phyloP scores from a whole-genome alignment of 2,329 filamentous ascomycete genomes.

The Fusarium duplospermum region DNA sequence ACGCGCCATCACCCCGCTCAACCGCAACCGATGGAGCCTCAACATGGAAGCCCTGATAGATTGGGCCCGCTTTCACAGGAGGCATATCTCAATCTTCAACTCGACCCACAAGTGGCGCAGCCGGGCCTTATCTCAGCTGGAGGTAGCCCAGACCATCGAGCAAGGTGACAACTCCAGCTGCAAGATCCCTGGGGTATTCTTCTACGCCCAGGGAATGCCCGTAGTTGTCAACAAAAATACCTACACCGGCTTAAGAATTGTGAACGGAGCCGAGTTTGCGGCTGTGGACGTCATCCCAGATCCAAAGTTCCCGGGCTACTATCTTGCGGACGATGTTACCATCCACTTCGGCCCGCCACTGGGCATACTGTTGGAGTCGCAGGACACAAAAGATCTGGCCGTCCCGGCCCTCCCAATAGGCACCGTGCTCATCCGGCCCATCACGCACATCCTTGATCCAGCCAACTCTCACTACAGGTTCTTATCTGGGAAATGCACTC shows the following conservation, averaged over 20 bases:
- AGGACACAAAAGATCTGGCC: constrained; percentile 3
- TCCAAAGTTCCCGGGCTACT: constrained; percentile 17
- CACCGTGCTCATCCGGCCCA: constrained; percentile 1
- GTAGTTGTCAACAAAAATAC: constrained; percentile 26
- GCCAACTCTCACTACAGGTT: not conserved
- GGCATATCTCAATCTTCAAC: constrained; percentile 3
- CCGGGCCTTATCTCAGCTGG: not conserved
- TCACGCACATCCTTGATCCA: not conserved
- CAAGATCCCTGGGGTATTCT: constrained; percentile 18
- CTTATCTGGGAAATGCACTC: not conserved
- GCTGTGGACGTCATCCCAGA: constrained; percentile 19
- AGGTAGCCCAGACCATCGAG: constrained; percentile 19
- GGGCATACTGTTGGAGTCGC: constrained; percentile 17
- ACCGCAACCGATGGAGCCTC: constrained; percentile 13
- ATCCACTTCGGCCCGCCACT: constrained; percentile 23
- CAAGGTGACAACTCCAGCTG: constrained; percentile 19
- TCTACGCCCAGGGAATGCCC: constrained; percentile 25
- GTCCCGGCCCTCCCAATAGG: not conserved
- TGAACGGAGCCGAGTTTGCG: constrained; percentile 23
- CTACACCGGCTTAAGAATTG: constrained; percentile 23
- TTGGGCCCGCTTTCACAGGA: constrained; percentile 12
- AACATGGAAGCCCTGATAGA: constrained; percentile 14
- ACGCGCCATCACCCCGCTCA: constrained; percentile 24
- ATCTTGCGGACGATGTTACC: constrained; percentile 13
- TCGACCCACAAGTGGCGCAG: constrained; percentile 4